Conservation (phyloP, 2,329 filamentous ascomycete genomes). For the Chrysosphaeria jannelii region DNA sequence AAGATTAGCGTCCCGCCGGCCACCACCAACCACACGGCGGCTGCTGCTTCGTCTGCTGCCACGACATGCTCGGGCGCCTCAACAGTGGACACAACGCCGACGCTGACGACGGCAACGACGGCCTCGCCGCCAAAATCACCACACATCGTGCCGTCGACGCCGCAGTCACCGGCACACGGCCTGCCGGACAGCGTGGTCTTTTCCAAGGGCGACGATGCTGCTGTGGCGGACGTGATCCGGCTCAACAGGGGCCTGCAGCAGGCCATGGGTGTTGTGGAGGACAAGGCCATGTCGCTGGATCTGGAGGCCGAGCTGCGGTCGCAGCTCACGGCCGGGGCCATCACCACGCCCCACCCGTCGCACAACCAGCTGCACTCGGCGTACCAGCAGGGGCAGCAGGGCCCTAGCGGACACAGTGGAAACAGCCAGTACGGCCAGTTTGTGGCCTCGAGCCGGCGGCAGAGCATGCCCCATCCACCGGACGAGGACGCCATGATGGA, state of each 20-base stretch:
- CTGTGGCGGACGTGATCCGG: too few relatives aligned
- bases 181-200: conserved; percentile 15
- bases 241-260: conserved; percentile 24
- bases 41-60: background rate
- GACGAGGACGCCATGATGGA: conserved; percentile 19
- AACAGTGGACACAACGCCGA: background rate
- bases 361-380: conserved; percentile 9
- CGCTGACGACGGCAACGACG: conserved; percentile 2
- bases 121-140: conserved; percentile 1
- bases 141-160: conserved; percentile 2
- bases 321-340: background rate
- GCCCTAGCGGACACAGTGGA: too few relatives aligned
- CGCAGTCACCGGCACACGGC: conserved; percentile 6
- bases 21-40: background rate
- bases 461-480: conserved; percentile 2
- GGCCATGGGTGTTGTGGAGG: conserved; percentile 32
- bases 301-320: conserved; percentile 5
- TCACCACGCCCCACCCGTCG: conserved; percentile 1
- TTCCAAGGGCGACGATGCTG: too few relatives aligned
- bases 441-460: background rate
- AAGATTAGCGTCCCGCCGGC: conserved; percentile 15
- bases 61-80: background rate
- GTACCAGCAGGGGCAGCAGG: too few relatives aligned
- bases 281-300: conserved; percentile 12
- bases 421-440: conserved; percentile 1